These are phyloP conservation scores for Piper betle DNA, from an alignment of 164 flowering plant species.

Conservation along the genomic window DNA sequence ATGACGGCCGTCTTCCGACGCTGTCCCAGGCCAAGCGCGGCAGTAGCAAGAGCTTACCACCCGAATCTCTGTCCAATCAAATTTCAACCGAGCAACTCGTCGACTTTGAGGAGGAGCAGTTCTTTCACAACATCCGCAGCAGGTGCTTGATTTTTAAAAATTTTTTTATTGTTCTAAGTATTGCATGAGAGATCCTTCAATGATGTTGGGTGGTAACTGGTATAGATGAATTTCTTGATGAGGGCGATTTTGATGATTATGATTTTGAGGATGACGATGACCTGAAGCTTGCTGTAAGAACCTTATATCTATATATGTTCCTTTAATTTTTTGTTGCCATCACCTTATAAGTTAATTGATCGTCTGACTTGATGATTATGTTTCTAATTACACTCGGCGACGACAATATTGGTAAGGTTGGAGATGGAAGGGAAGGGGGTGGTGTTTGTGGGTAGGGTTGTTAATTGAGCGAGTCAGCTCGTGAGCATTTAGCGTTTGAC, in stretches of 20 bases:
- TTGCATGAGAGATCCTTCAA: too few species aligned
- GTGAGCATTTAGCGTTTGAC: too few species aligned
- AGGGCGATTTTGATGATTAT: slow-evolving; percentile 22
- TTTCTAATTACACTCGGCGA: too few species aligned
- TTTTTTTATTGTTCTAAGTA: too few species aligned
- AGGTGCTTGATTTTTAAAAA: too few species aligned
- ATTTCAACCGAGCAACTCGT: neutral
- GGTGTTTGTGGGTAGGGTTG: too few species aligned
- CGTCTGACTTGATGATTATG: too few species aligned
- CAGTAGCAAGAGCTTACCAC: neutral
- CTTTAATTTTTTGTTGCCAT: neutral
- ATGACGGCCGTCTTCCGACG: neutral
- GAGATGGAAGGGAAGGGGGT: slow-evolving; percentile 91
- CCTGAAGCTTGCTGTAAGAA: slow-evolving; percentile 33
- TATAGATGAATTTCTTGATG: neutral
- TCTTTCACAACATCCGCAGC: too few species aligned
- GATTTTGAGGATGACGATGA: slow-evolving; percentile 41
- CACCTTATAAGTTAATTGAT: too few species aligned
- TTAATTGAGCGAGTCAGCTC: too few species aligned
- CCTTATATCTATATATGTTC: slow-evolving; percentile 6
- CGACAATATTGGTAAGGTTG: slow-evolving; percentile 25
- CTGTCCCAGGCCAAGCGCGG: neutral
- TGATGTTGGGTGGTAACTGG: too few species aligned
- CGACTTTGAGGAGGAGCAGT: too few species aligned
- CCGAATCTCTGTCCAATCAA: neutral